Base-by-base conservation (phyloP, 176 grass and related monocot genomes). In the Olyra latifolia region DNA sequence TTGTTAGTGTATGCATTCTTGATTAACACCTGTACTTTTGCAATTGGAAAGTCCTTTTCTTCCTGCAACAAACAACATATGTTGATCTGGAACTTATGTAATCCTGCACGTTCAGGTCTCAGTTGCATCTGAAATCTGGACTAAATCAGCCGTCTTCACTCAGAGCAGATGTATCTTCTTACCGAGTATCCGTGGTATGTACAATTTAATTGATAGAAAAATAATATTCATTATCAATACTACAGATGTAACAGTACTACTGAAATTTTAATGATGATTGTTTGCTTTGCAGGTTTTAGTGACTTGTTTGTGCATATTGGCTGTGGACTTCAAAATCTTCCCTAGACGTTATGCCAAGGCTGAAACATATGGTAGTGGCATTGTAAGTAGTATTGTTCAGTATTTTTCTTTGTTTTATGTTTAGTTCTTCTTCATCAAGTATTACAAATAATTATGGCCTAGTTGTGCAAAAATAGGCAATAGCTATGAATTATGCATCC, bases 221-320 rank as follows among this genome's bases (percentile, higher is more conserved):
- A 19, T 66, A 62, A 11, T 42, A 35, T 27, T 76, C 15, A 32
- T 87, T 56, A 43, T 46, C 15, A 72, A 29, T 50, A 43, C 50
- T 58, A 67, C 46, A 56, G 8, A 84, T 82, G 39, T 62, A 70
- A 17, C 39, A 78, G 3, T 27, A 72, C 43, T 53, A 52, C 13
- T 53, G 22, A 41, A 50, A 17, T 67, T 23, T 22, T 25, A 72
- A 54, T 82, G 46, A 16, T 83, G 42, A 79, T 82, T 63, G 46
- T 2, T 0, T 71, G 28, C 39, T 55, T 66, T 87, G 42, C 89
- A 98, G 92, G 84, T 98, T 64, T 61, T 93, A 66, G 84, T 95
- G n/a, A 98, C 96, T 91, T 98, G 96, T 82, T 84, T 98, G 82
- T 91, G 88, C 75, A 95, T 98, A 93, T 84, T 98, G 82, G 90